Conservation (phyloP, 2,329 filamentous ascomycete species). For the Penicillium palitans region DNA sequence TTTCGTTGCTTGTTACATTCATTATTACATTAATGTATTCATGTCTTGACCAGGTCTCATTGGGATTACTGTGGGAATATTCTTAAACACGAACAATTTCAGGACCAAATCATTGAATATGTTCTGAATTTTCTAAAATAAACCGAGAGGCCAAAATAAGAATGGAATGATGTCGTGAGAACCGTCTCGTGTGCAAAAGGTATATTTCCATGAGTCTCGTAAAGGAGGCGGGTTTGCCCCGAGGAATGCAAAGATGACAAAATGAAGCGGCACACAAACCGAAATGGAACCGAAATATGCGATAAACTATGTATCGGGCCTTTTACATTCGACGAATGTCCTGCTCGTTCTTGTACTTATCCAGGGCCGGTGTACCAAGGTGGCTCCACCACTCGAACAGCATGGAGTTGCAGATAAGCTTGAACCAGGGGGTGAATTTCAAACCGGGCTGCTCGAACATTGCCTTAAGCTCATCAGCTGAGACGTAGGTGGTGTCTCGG, state of each 20-base stretch:
- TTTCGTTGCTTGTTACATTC: neutral
- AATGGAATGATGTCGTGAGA: constrained; percentile 2
- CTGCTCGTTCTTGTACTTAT: constrained; percentile 82
- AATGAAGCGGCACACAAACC: neutral
- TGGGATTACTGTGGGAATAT: neutral
- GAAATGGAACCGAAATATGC: constrained; percentile 5
- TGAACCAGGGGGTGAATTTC: constrained; percentile 98
- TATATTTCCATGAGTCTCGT: constrained; percentile 18
- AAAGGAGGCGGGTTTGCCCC: neutral
- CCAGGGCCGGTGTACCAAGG: constrained; percentile 71
- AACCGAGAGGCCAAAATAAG: neutral
- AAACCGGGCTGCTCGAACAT: constrained; percentile 80
- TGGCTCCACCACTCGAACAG: constrained; percentile 96
- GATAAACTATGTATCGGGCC: neutral
- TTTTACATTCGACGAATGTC: constrained; percentile 79
- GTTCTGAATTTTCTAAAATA: neutral
- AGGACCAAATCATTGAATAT: neutral
- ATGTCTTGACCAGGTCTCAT: neutral
- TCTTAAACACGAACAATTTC: neutral
- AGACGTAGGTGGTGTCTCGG: constrained; percentile 79
- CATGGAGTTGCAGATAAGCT: constrained; percentile 97
- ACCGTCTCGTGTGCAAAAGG: constrained; percentile 12
- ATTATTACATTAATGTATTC: neutral
- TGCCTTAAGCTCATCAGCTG: constrained; percentile 74
- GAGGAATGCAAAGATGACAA: constrained; percentile 14